A percentile compares a stretch with the other conserved stretches of the same genome.
Conservation (phyloP, 2,329 filamentous ascomycete genomes). For the Pestalotiopsis sp. region DNA sequence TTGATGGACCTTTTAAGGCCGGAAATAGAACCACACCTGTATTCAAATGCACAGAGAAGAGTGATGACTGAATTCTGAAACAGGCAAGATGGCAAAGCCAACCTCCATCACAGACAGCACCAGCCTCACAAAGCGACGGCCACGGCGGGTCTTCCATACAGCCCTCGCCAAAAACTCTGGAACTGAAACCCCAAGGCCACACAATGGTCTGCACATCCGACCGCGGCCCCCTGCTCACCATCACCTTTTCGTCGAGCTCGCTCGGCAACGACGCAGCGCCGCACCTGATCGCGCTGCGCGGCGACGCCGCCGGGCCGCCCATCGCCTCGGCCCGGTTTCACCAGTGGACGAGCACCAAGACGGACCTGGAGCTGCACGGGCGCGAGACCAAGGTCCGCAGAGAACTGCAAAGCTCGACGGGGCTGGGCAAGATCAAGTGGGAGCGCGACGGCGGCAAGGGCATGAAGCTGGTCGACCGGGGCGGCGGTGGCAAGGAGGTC, state of each 20-base stretch:
- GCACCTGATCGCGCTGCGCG: constrained; percentile 17
- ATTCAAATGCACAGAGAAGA: too few relatives aligned
- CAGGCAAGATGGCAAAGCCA: too few relatives aligned
- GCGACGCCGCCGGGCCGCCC: constrained; percentile 14
- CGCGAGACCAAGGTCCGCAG: constrained; percentile 9
- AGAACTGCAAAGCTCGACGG: constrained; percentile 17
- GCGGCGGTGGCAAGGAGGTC: constrained; percentile 10
- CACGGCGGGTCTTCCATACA: neutral
- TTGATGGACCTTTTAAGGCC: neutral
- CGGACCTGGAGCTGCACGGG: constrained; percentile 17
- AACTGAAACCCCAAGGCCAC: constrained; percentile 16
- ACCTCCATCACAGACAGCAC: too few relatives aligned
- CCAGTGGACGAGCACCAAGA: constrained; percentile 15
- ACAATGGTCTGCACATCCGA: constrained; percentile 13
- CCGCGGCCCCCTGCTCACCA: constrained; percentile 16
- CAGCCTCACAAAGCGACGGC: neutral
- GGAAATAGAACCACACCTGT: neutral
- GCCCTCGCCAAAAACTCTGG: constrained; percentile 9
- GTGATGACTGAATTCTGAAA: too few relatives aligned
- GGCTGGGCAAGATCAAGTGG: constrained; percentile 17
- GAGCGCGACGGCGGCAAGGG: constrained; percentile 16
- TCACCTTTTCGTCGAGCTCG: constrained; percentile 16
- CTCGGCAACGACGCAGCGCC: constrained; percentile 12
- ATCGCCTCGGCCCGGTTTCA: constrained; percentile 17
- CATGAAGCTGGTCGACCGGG: constrained; percentile 14